Conservation (phyloP, 2,329 filamentous ascomycete genomes). For the Sclerotinia nivalis region DNA sequence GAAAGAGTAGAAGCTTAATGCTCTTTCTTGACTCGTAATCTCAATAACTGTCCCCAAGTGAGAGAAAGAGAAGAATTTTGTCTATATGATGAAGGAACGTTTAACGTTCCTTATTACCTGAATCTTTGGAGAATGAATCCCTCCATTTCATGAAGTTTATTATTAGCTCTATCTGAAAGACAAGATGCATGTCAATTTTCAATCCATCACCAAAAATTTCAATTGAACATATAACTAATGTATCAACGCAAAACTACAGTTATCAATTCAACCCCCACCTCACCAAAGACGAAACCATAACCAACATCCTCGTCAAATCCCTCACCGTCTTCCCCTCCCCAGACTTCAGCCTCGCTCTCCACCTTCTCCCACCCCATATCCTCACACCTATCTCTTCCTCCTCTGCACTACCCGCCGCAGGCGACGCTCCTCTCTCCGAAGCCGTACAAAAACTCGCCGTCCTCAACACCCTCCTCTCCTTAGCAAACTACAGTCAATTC, state of each 20-base stretch:
- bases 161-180: constrained; percentile 76
- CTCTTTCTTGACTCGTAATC: neutral
- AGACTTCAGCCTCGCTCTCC: constrained; percentile 91
- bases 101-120: constrained; percentile 99
- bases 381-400: constrained; percentile 60
- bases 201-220: neutral
- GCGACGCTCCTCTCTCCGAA: constrained; percentile 74
- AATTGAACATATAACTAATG: constrained; percentile 11
- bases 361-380: constrained; percentile 85
- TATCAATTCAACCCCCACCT: constrained; percentile 99
- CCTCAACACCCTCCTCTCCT: constrained; percentile 78
- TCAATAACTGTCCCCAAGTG: neutral
- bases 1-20: neutral
- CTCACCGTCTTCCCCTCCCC: constrained; percentile 96
- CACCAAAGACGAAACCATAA: constrained; percentile 93
- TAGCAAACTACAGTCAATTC: constrained; percentile 87
- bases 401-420: constrained; percentile 52
- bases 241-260: constrained; percentile 50
- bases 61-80: constrained; percentile 26
- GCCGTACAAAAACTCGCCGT: constrained; percentile 71
- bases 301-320: constrained; percentile 98
- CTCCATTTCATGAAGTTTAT: constrained; percentile 65
- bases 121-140: constrained; percentile 61
- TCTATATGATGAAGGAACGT: constrained; percentile 69
- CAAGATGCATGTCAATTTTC: constrained; percentile 25